Conservation (phyloP, 768 basidiomycete genomes). For the Megacollybia marginata region DNA sequence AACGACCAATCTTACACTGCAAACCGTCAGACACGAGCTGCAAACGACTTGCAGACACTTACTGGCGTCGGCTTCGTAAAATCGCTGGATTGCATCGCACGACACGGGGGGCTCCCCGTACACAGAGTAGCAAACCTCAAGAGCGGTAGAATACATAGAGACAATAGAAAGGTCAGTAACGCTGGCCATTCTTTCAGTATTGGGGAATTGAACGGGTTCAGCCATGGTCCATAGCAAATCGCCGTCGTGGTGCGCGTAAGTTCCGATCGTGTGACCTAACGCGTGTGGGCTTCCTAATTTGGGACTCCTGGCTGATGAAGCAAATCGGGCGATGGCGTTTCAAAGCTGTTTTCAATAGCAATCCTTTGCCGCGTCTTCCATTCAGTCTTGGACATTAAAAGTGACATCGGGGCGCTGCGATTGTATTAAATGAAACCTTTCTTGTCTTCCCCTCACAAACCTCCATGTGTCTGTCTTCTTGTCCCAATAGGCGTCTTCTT, state of each 20-base stretch:
- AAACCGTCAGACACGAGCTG: constrained; percentile 5
- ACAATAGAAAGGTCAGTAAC: constrained; percentile 27
- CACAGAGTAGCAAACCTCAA: constrained; percentile 65
- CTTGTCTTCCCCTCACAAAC: constrained; percentile 44
- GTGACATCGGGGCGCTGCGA: not conserved
- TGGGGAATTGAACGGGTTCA: too few relatives aligned
- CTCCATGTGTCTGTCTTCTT: constrained; percentile 31
- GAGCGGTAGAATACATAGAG: constrained; percentile 47
- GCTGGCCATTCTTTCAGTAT: not conserved
- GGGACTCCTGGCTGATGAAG: too few relatives aligned
- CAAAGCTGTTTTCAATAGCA: too few relatives aligned
- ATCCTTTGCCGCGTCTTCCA: too few relatives aligned
- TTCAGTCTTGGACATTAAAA: too few relatives aligned
- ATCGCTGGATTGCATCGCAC: constrained; percentile 45
- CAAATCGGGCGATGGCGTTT: too few relatives aligned
- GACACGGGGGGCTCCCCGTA: constrained; percentile 52
- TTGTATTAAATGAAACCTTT: constrained; percentile 36
- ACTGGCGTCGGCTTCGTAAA: constrained; percentile 71
- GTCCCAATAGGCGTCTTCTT: constrained; percentile 39
- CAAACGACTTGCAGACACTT: constrained; percentile 19
- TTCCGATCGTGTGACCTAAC: too few relatives aligned
- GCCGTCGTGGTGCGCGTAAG: too few relatives aligned
- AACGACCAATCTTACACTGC: constrained; percentile 31
- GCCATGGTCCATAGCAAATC: too few relatives aligned
- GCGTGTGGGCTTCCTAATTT: too few relatives aligned